Percentiles rank a stretch among this genome's conserved stretches.
Conservation (phyloP, 371 early-diverging fungal species). For the Rhizopus sp. region DNA sequence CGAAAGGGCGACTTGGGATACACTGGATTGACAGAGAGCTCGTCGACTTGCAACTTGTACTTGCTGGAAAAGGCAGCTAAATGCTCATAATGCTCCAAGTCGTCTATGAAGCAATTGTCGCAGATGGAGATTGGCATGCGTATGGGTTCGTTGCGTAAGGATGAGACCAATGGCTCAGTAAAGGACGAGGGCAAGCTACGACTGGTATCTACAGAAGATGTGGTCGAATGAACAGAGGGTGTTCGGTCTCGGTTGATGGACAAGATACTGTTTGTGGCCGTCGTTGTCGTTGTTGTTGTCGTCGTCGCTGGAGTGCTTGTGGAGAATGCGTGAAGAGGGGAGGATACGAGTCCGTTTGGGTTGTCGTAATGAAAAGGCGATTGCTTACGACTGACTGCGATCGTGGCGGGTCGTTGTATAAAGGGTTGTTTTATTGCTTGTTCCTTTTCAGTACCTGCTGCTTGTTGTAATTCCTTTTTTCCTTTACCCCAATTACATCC, state of each 20-base stretch:
- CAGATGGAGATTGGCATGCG: conserved; percentile 44
- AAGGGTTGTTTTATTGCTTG: background rate
- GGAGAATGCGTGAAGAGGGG: conserved; percentile 1
- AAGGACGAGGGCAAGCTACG: conserved; percentile 27
- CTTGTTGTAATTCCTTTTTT: conserved; percentile 7
- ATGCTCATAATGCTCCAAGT: conserved; percentile 59
- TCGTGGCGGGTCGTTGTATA: no score
- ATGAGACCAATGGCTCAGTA: conserved; percentile 28
- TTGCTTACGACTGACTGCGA: background rate
- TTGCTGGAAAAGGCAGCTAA: conserved; percentile 55
- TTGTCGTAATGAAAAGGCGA: background rate
- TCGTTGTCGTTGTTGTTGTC: background rate
- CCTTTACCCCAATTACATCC: conserved; percentile 52
- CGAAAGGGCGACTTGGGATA: conserved; percentile 22
- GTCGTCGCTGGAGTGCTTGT: conserved; percentile 1
- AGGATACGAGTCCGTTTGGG: background rate
- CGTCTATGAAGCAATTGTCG: conserved; percentile 56
- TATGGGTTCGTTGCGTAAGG: conserved; percentile 57
- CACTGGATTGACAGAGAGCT: conserved; percentile 22
- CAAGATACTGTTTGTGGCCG: background rate
- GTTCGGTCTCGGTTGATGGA: conserved; percentile 33
- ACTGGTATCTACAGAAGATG: conserved; percentile 47
- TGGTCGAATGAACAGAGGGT: conserved; percentile 46
- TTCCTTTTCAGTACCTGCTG: background rate
- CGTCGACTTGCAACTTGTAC: conserved; percentile 43